A percentile compares a stretch with the other conserved stretches of the same genome.
These are phyloP conservation scores for Astrephomene gubernaculifera DNA, from an alignment of 139 green algal species.

Conservation along the genomic window DNA sequence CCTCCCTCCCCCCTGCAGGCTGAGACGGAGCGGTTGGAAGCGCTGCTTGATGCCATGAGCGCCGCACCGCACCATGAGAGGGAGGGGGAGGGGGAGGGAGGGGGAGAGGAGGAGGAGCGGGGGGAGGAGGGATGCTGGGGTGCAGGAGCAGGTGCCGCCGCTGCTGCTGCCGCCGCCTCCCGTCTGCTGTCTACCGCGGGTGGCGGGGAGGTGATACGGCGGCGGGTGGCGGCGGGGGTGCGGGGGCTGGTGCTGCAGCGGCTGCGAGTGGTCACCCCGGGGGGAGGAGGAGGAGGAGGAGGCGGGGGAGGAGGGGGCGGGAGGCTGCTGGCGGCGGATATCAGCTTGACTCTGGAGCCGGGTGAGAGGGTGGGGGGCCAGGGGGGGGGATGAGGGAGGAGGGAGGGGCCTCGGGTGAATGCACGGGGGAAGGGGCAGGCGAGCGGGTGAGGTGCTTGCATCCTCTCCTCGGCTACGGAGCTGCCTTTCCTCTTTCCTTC, in stretches of 20 bases:
- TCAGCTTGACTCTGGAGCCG: constrained; percentile 15
- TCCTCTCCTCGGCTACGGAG: too few relatives aligned
- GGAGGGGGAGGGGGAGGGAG: neutral
- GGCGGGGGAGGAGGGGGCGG: neutral
- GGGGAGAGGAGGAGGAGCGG: neutral
- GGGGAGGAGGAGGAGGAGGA: neutral
- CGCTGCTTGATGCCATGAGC: constrained; percentile 79
- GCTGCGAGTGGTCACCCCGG: constrained; percentile 7
- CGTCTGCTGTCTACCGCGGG: constrained; percentile 10
- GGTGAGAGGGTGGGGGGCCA: constrained; percentile 24
- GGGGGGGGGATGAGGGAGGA: neutral
- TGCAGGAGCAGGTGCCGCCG: neutral
- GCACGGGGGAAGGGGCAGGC: too few relatives aligned
- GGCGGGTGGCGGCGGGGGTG: neutral
- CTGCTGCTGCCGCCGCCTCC: neutral
- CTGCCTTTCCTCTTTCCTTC: too few relatives aligned
- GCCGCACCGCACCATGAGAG: neutral
- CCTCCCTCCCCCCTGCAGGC: constrained; percentile 50
- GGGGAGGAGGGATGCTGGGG: neutral
- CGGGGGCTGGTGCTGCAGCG: constrained; percentile 25
- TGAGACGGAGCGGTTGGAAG: constrained; percentile 86
- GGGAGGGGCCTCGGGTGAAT: too few relatives aligned
- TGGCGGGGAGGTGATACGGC: constrained; percentile 10
- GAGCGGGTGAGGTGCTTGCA: too few relatives aligned
- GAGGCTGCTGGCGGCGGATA: neutral